Base-by-base conservation (phyloP, 2,329 filamentous ascomycete species). In the Monosporascus sp. region DNA sequence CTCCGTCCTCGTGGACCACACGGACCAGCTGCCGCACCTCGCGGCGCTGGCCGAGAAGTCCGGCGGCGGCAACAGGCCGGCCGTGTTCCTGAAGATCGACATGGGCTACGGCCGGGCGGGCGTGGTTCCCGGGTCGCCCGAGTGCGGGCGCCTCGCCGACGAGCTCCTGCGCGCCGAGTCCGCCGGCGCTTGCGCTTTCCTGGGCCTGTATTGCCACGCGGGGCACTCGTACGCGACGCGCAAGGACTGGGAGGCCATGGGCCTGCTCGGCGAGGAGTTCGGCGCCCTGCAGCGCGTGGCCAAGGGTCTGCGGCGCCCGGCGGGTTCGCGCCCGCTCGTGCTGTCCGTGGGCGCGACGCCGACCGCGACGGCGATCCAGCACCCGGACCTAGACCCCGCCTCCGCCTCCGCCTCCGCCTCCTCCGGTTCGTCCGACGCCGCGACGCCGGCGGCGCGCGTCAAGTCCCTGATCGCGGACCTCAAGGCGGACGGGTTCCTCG, bases 311-410 rank as follows among this genome's bases (percentile, higher is more conserved):
- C 71, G 65, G 47, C 55, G 47, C 62, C 65, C 1, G 52, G 49
- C 2, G 41, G 37, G 0, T 48, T 48, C 37, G 44, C 61, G 62
- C 24, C 60, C 63, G 3, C 66, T 80, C 17, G 73, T 83, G 0
- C 73, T 93, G 3, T 89, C 85, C 0, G 84, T 90, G 0, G 89
- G 89, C 6, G 89, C 89, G 0, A 90, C 89, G 18, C 89, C 89
- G 0, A 91, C 88, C 0, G 83, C 85, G 1, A 83, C 84, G 0
- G 78, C 83, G 9, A 75, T 86, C 25, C 82, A 88, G 63, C 84
- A 88, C 59, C 71, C 71, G 55, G 52, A 62, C 56, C 51, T 73
- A 17, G 52, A 49, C 3, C 15, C 24, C 46, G 20, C 20, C 6
- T 25, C 22, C 17, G 66, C 63, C 0, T 63, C 24, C 46, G 20